Evolutionary conservation across 805 yeast genomes (phyloP).

Genomic region (Cyberlindnera saturnus): DNA sequence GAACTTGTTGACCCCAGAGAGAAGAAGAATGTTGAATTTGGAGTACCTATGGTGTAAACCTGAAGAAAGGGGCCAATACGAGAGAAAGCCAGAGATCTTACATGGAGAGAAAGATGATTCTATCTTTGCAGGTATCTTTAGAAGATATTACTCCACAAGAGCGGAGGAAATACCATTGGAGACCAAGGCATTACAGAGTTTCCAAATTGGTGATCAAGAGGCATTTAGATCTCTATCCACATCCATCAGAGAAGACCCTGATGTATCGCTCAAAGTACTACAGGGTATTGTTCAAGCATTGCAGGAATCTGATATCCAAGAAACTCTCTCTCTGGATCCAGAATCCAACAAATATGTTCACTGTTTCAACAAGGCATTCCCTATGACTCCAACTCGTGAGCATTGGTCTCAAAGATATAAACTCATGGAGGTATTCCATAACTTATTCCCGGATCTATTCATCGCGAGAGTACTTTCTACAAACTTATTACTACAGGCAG

Average conservation of each 20-base stretch:
- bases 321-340: background rate
- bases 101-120: constrained; percentile 26
- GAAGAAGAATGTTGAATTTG: constrained; percentile 62
- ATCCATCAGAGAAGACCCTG: constrained; percentile 3
- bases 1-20: constrained; percentile 66
- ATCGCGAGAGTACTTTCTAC: constrained; percentile 4
- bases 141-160: constrained; percentile 33
- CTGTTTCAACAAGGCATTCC: constrained; percentile 10
- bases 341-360: background rate
- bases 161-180: constrained; percentile 5
- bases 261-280: constrained; percentile 4
- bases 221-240: constrained; percentile 1
- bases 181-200: constrained; percentile 8
- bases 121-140: constrained; percentile 37
- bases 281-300: constrained; percentile 4
- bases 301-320: background rate
- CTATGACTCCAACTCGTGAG: constrained; percentile 11
- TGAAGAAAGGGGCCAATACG: constrained; percentile 27
- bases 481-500: constrained; percentile 9
- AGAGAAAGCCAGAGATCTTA: constrained; percentile 4
- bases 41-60: constrained; percentile 54
- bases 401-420: constrained; percentile 14
- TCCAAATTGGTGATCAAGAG: constrained; percentile 9
- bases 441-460: constrained; percentile 7
- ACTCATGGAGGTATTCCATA: constrained; percentile 8